phyloP scores from a whole-genome alignment of 768 basidiomycete species.

The Coprinopsis sp. region DNA sequence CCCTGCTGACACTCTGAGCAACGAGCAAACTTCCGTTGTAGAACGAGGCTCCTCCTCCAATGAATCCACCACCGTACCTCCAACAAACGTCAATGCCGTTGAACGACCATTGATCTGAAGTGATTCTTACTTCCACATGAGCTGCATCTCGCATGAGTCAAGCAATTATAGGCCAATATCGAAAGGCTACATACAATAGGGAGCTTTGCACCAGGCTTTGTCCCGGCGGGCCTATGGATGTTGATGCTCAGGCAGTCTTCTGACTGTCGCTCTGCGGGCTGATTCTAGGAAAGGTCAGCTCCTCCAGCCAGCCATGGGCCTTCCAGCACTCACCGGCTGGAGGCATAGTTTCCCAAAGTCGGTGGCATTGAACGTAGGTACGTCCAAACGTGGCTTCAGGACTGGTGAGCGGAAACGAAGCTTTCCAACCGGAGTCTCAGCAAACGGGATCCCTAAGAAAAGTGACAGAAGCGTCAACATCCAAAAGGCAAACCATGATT shows the following conservation, averaged over 20 bases:
- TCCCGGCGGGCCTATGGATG: constrained; percentile 46
- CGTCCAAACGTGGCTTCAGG: constrained; percentile 34
- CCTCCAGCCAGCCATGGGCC: neutral
- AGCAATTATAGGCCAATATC: neutral
- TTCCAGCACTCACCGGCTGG: constrained; percentile 33
- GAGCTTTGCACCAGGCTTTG: constrained; percentile 22
- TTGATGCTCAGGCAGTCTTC: constrained; percentile 64
- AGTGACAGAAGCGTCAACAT: too few species aligned
- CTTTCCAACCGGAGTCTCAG: constrained; percentile 46
- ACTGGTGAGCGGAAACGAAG: constrained; percentile 44
- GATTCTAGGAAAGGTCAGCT: neutral
- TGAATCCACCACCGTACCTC: constrained; percentile 34
- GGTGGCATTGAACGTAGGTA: constrained; percentile 37
- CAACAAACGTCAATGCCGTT: neutral
- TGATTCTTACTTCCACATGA: constrained; percentile 36
- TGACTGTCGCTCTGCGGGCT: constrained; percentile 24
- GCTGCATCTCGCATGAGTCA: constrained; percentile 13
- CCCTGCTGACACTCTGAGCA: constrained; percentile 31
- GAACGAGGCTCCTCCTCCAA: constrained; percentile 20
- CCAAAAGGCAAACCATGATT: too few species aligned
- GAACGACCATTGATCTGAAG: neutral
- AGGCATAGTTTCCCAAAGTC: constrained; percentile 45
- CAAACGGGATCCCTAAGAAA: constrained; percentile 52
- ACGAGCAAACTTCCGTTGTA: constrained; percentile 33
- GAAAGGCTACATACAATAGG: constrained; percentile 31